Evolutionary conservation across 2,329 filamentous ascomycete species (phyloP).

Genomic region (Colletotrichum viniferum): DNA sequence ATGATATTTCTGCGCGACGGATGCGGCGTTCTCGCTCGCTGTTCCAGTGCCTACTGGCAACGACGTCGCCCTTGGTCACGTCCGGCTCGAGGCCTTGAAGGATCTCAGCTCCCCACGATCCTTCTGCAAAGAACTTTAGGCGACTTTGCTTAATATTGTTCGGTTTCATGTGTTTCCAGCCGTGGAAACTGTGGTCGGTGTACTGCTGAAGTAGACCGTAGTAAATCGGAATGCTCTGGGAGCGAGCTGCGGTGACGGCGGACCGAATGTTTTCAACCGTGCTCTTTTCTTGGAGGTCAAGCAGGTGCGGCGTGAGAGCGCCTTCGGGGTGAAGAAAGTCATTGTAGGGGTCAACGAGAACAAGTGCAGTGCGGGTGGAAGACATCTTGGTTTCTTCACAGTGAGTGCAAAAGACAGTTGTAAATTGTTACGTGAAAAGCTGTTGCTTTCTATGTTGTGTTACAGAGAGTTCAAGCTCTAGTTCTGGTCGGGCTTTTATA

Average conservation of each 20-base stretch:
- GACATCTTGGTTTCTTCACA: background rate
- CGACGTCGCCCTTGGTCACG: background rate
- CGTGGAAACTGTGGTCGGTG: rapidly evolving
- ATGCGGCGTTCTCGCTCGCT: no score
- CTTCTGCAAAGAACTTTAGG: no score
- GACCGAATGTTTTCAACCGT: background rate
- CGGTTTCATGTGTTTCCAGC: background rate
- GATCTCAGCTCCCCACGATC: background rate
- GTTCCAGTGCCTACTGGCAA: background rate
- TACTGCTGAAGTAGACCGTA: rapidly evolving
- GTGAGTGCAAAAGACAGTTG: background rate
- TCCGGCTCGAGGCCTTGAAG: background rate
- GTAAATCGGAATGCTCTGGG: background rate
- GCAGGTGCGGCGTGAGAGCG: background rate
- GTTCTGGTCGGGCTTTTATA: background rate
- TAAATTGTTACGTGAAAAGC: no score
- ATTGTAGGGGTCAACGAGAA: background rate
- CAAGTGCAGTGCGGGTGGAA: background rate
- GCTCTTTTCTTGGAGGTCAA: background rate
- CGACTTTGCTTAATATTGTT: rapidly evolving
- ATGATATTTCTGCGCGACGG: no score
- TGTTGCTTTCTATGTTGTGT: background rate
- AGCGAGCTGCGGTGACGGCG: background rate
- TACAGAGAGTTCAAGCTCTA: background rate
- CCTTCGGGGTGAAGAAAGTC: background rate